Evolutionary conservation across 768 basidiomycete species (phyloP).

Genomic region (Lanmaoa pseudosensibilis): DNA sequence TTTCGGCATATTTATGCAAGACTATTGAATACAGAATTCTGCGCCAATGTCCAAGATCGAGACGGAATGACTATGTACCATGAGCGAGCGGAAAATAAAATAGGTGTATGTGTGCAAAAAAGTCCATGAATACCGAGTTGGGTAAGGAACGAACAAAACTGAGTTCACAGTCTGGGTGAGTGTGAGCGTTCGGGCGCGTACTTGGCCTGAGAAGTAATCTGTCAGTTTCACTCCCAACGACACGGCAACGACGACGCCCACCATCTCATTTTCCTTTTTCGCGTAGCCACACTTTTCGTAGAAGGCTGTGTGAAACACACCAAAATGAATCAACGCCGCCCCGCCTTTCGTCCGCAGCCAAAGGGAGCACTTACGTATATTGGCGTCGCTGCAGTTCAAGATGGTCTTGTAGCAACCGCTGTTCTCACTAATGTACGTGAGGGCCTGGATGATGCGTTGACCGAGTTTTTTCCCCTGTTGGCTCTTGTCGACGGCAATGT

Average conservation of each 20-base stretch:
- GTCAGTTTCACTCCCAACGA: constrained; percentile 8
- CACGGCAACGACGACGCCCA: constrained; percentile 25
- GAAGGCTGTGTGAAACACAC: constrained; percentile 60
- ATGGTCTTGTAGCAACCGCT: constrained; percentile 95
- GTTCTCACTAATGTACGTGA: constrained; percentile 80
- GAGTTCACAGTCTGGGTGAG: constrained; percentile 20
- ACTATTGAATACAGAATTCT: constrained; percentile 20
- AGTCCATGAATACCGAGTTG: constrained; percentile 4
- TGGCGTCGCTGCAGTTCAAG: constrained; percentile 87
- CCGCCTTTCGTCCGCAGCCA: too few species aligned
- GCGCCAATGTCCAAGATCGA: constrained; percentile 8
- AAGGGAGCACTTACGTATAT: constrained; percentile 71
- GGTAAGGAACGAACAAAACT: not conserved
- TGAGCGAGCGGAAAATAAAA: constrained; percentile 3
- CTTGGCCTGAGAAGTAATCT: constrained; percentile 45
- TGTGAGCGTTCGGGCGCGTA: constrained; percentile 47
- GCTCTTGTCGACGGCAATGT: constrained; percentile 87
- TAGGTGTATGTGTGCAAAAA: constrained; percentile 5
- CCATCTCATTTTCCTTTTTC: constrained; percentile 95
- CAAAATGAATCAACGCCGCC: constrained; percentile 7
- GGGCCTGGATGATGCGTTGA: constrained; percentile 78
- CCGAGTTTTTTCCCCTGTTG: constrained; percentile 95
- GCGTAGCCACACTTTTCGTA: constrained; percentile 94
- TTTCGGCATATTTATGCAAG: constrained; percentile 1
- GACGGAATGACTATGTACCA: constrained; percentile 7